phyloP scores from a whole-genome alignment of 257 asterid species.

The Rhazya stricta region DNA sequence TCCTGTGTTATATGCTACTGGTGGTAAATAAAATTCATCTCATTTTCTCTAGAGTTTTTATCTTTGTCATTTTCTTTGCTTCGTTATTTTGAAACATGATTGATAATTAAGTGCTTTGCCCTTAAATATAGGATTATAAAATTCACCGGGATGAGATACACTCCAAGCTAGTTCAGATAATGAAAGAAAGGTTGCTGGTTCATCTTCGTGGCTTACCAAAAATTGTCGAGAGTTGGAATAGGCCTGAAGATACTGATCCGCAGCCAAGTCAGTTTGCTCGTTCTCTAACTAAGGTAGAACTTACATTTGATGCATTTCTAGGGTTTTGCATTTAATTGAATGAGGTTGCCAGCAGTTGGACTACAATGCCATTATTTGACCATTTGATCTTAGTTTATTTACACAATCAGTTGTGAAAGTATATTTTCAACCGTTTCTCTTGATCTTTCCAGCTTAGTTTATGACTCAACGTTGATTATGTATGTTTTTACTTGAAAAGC shows the following conservation, averaged over 20 bases:
- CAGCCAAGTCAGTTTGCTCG: constrained; percentile 96
- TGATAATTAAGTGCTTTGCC: not conserved
- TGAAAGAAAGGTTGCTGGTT: constrained; percentile 79
- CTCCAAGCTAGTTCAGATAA: constrained; percentile 92
- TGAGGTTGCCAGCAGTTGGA: not conserved
- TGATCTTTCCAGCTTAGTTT: not conserved
- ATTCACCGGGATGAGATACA: constrained; percentile 94
- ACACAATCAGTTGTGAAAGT: not conserved
- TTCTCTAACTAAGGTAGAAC: constrained; percentile 72
- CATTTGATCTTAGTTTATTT: not conserved
- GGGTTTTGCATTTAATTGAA: not conserved
- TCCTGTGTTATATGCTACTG: not conserved
- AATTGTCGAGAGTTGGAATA: constrained; percentile 88
- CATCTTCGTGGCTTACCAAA: constrained; percentile 91
- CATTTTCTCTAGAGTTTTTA: not conserved
- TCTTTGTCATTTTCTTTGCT: too few relatives aligned
- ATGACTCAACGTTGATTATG: not conserved
- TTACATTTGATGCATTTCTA: not conserved
- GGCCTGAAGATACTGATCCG: constrained; percentile 57
- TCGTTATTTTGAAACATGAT: constrained; percentile 6
- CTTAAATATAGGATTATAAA: constrained; percentile 64
- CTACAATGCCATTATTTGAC: not conserved
- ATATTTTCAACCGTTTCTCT: not conserved
- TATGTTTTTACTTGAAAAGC: not conserved
- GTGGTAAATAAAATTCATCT: not conserved